Evolutionary conservation across 176 grass and related monocot genomes (phyloP), one percentile per base, ranked within the genome.

Genomic region (Rhynchospora breviuscula): DNA sequence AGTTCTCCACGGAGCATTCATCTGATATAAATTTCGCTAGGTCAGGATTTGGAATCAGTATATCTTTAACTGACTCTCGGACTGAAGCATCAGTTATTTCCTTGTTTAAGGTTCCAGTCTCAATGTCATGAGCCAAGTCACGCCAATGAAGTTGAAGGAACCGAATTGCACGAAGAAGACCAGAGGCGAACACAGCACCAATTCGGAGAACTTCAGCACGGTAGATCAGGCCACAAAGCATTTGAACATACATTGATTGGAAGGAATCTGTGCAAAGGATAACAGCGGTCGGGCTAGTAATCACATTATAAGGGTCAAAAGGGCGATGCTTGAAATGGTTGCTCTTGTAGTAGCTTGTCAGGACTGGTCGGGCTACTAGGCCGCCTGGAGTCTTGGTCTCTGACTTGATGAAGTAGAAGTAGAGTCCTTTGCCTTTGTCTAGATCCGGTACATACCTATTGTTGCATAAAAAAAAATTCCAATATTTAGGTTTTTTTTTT

Each of bases 331-430:
- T 91, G 90, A 98, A 98, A 84, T 86, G 79, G 84, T 94, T 81
- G 83, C 95, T 98, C 89, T 98, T 98, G 95, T 98, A 98, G 87
- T 98, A 98, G 86, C 95, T 98, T 2, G 95, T 98, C 65, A 98
- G 92, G 59, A 98, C 95, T 3, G 95, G 90, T 3, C 92, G 69
- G 68, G 95, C 95, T 46, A 90, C 85, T 2, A 98, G 88, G 0
- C 92, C 95, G 79, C 95, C 90, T 21, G 95, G 89, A 40, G 95
- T 98, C 89, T 35, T 84, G 5, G 89, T 89, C 92, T 98, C 95
- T 86, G 95, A 91, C 63, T 98, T 98, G 78, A 98, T 88, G 82
- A 98, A 98, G 31, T 94, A 87, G 81, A 98, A 94, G 84, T 98
- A 98, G 73, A 98, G 89, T 14, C 95, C 95, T 88, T 98, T 98